Evolutionary conservation across 2,329 filamentous ascomycete species (phyloP), one percentile per base, ranked within the genome.

Genomic region (Elsinoe fawcettii): DNA sequence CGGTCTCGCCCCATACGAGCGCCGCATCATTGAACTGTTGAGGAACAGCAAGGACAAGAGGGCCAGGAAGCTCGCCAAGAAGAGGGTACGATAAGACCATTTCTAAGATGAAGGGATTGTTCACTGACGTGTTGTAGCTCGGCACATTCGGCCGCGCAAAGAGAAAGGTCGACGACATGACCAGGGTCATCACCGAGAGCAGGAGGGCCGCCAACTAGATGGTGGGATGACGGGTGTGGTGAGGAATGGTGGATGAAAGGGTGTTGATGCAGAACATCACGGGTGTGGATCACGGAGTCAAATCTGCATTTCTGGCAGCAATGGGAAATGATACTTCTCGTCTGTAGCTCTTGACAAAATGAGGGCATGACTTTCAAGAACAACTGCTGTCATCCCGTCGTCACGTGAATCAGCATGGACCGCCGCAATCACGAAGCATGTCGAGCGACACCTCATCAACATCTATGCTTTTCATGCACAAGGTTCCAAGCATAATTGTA

Each of bases 21-120:
- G 93, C 78, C 90, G 93, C 74, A 89, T 99, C 70, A 95, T 99
- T 75, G 93, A 99, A 85, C 82, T 99, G 75, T 87, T 99, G 79
- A 90, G 93, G 73, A 99, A 99, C 88, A 87, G 84, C 82, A 95
- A 95, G 83, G 93, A 99, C 80, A 97, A 97, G 89, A 90, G 92
- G 79, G 92, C 92, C 72, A 85, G 92, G 70, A 96, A 96, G 87
- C 88, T 96, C 73, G 92, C 92, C 72, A 97, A 97, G 91, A 96
- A 95, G 88, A 86, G 92, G 78, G 88, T 92, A 84, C 68, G 87
- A 83, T 60, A 58, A 57, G 23, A 58, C 41, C 55, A 14, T 20
- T 5, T 30, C 27, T 43, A 20, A 18, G 41, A 46, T 46, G 5
- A 46, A 25, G 4, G 41, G 9, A 37, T 12, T 37, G 5, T 3